Evolutionary conservation across 2,329 filamentous ascomycete genomes (phyloP).

Genomic region (Didymella pinodella): DNA sequence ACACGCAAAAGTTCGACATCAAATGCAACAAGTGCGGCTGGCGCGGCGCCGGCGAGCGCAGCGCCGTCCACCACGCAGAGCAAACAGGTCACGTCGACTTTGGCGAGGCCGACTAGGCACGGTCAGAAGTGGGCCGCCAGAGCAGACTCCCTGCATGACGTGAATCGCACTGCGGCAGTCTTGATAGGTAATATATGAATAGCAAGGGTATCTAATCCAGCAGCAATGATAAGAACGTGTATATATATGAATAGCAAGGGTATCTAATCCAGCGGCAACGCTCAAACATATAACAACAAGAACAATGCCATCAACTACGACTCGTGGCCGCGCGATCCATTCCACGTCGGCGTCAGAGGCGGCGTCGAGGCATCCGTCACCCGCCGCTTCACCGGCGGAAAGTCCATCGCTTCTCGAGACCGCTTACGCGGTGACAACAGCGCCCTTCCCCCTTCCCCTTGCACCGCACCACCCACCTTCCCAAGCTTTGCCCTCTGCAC

Average conservation of each 20-base stretch:
- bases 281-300: neutral
- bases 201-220: too few relatives aligned
- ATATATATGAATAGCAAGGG: too few relatives aligned
- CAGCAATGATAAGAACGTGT: too few relatives aligned
- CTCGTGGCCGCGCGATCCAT: constrained; percentile 24
- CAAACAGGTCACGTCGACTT: constrained; percentile 59
- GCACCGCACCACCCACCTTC: neutral
- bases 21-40: constrained; percentile 77
- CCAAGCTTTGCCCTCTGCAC: constrained; percentile 16
- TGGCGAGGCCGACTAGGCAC: constrained; percentile 39
- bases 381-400: constrained; percentile 25
- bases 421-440: neutral
- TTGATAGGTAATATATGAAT: too few relatives aligned
- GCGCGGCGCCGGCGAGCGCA: constrained; percentile 71
- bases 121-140: neutral
- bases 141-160: neutral
- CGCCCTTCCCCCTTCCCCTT: neutral
- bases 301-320: neutral
- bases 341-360: constrained; percentile 39
- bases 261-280: neutral
- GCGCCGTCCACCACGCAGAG: constrained; percentile 68
- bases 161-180: neutral
- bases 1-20: constrained; percentile 81
- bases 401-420: neutral
- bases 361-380: constrained; percentile 29